Conservation (phyloP, 1,139 yeast species). For the Saccharomycopsis hybrid region DNA sequence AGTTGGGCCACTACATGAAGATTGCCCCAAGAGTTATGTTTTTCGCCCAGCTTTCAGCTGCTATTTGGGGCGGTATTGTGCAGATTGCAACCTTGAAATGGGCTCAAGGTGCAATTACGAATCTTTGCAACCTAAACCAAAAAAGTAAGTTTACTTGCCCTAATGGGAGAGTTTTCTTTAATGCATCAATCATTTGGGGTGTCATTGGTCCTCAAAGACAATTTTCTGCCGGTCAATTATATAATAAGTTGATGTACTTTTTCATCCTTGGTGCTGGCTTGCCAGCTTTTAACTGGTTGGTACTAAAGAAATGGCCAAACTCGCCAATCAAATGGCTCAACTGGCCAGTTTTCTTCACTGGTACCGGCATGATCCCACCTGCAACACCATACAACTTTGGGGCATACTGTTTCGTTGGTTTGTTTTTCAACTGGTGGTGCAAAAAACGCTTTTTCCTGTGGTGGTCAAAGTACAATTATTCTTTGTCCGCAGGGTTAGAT, state of each 20-base stretch:
- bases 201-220: slow-evolving; percentile 51
- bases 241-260: slow-evolving; percentile 36
- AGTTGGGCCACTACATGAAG: slow-evolving; percentile 57
- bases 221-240: slow-evolving; percentile 33
- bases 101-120: slow-evolving; percentile 34
- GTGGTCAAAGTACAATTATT: slow-evolving; percentile 63
- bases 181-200: slow-evolving; percentile 61
- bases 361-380: slow-evolving; percentile 46
- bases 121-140: slow-evolving; percentile 44
- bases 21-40: slow-evolving; percentile 57
- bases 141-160: slow-evolving; percentile 43
- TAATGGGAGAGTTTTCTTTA: slow-evolving; percentile 40
- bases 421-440: slow-evolving; percentile 46
- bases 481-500: slow-evolving; percentile 49
- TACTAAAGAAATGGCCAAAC: slow-evolving; percentile 43
- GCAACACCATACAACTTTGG: slow-evolving; percentile 46
- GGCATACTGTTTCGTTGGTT: slow-evolving; percentile 30
- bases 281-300: slow-evolving; percentile 40
- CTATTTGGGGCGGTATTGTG: slow-evolving; percentile 35
- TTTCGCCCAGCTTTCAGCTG: slow-evolving; percentile 44
- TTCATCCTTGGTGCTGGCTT: slow-evolving; percentile 41
- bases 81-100: slow-evolving; percentile 33
- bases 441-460: slow-evolving; percentile 43
- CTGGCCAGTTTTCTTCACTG: slow-evolving; percentile 47
- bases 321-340: slow-evolving; percentile 34